Percentiles rank a stretch among this genome's conserved stretches.
These are phyloP conservation scores for Dalbergia cultrata DNA, from an alignment of 306 rosid genomes.

Conservation along the genomic window DNA sequence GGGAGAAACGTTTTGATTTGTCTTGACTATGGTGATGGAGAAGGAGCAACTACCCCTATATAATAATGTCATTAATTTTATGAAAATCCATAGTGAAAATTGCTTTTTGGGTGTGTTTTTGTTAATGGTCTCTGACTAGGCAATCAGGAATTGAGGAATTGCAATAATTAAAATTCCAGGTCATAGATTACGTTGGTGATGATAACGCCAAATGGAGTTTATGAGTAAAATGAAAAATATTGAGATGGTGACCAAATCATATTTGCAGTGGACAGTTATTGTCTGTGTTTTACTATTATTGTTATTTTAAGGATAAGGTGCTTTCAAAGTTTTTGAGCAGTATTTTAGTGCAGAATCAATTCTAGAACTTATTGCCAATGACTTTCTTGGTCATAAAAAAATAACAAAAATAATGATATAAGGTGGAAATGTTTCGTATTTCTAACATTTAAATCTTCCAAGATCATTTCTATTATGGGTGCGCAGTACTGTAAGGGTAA, in stretches of 20 bases:
- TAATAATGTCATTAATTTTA: constrained; percentile 20
- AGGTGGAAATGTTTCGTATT: no score
- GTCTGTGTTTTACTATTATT: background rate
- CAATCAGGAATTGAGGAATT: constrained; percentile 24
- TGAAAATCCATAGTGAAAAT: constrained; percentile 4
- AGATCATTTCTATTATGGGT: no score
- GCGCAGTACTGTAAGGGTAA: no score
- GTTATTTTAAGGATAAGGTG: background rate
- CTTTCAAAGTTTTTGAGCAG: background rate
- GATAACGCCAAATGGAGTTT: background rate
- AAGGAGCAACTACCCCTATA: constrained; percentile 57
- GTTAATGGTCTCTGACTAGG: constrained; percentile 44
- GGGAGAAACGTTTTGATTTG: constrained; percentile 37
- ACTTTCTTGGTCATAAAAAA: background rate
- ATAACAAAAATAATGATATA: background rate
- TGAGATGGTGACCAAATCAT: background rate
- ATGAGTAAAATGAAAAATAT: background rate
- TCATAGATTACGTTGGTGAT: constrained; percentile 50
- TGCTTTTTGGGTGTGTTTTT: constrained; percentile 16
- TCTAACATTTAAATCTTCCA: no score
- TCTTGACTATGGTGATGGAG: constrained; percentile 42
- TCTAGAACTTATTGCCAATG: background rate
- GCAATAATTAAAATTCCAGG: constrained; percentile 46
- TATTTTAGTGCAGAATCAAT: background rate
- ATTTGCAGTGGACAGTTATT: constrained; percentile 28